Conservation (phyloP, 345 rosid genomes). For the Brassica cretica region DNA sequence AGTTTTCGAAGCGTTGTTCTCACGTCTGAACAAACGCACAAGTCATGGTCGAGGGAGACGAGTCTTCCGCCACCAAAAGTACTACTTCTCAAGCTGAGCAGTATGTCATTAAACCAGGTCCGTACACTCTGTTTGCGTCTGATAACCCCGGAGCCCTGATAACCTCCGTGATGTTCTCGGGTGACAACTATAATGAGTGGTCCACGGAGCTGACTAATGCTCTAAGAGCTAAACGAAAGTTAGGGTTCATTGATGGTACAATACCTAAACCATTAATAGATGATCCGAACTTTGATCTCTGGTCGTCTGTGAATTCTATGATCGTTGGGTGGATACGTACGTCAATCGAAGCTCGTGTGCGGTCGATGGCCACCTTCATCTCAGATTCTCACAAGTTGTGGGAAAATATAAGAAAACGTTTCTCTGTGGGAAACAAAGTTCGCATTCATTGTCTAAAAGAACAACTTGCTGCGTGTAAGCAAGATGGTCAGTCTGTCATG, state of each 20-base stretch:
- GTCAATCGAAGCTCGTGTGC: not conserved
- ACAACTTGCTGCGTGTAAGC: not conserved
- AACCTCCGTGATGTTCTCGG: not conserved
- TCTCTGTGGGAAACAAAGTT: not conserved
- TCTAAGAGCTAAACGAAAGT: not conserved
- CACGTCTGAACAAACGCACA: too few relatives aligned
- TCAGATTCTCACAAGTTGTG: not conserved
- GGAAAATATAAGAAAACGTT: not conserved
- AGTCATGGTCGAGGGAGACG: too few relatives aligned
- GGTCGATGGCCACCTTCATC: not conserved
- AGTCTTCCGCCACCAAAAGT: too few relatives aligned
- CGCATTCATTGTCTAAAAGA: not conserved
- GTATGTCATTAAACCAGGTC: not conserved
- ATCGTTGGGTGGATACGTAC: not conserved
- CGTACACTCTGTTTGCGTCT: not conserved
- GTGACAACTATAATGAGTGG: not conserved
- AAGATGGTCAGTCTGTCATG: not conserved
- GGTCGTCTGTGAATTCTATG: not conserved
- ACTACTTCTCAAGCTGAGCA: not conserved
- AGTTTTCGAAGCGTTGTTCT: too few relatives aligned
- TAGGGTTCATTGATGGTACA: not conserved
- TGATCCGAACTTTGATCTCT: not conserved
- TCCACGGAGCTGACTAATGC: not conserved
- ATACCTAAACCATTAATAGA: not conserved
- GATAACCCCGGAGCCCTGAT: not conserved